Evolutionary conservation across 805 yeast species (phyloP), one percentile per base, ranked within the genome.

Genomic region (Candida maltosa): DNA sequence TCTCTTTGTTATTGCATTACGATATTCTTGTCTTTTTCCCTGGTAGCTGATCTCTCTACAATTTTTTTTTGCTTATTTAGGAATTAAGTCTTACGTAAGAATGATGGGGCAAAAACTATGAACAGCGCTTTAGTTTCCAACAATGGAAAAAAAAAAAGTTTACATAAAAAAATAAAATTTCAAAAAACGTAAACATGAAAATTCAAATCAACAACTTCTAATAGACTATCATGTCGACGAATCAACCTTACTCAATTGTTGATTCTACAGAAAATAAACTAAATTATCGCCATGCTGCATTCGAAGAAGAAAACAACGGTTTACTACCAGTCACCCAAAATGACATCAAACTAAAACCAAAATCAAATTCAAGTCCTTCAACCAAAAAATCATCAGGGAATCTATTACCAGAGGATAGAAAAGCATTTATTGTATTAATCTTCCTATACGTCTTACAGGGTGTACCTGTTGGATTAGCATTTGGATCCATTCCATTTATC

Each of bases 381-480:
- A 18, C 24, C 18, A 5, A 20, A 15, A 16, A 8, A 20, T 11
- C 11, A 14, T 6, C 35, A 10, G 27, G 17, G 9, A 29, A 15
- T 21, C 25, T 42, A 22, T 27, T 28, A 27, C 36, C 40, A 12
- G 45, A 41, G 11, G 97, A 89, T 51, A 61, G 86, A 37, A 82
- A 83, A 10, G 86, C 88, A 38, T 93, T 91, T 54, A 60, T 72
- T 27, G 69, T 91, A 5, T 64, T 91, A 38, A 80, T 87, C 5
- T 51, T 85, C 5, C 63, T 93, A 22, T 93, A 93, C 54, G 64
- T 88, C 32, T 70, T 89, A 5, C 98, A 93, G 56, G 98, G 98
- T n/a, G 79, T 93, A 5, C 98, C 98, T 0, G 94, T 89, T 10
- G 98, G 98, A 0, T 62, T 93, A 22, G 95, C 96, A 2, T 88